Evolutionary conservation across 371 early-diverging fungal species (phyloP), one percentile per base, ranked within the genome.

Genomic region (Mucor indicus): DNA sequence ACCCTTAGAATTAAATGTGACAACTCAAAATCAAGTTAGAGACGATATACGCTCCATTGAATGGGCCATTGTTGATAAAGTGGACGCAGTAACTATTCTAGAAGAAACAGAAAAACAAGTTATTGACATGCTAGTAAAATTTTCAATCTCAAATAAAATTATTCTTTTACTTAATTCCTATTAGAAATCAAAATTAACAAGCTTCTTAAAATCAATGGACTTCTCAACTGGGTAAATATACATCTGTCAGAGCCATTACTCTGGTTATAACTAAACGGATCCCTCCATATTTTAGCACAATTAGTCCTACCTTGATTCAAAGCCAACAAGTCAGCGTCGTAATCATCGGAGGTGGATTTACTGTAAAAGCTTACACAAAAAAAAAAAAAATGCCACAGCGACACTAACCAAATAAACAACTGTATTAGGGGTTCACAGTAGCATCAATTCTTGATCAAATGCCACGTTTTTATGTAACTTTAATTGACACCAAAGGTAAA

Each of bases 401-500:
- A n/a, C 12, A 31, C 15, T 4, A 24, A 37, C 38, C 46, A 35
- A 16, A 19, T 36, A 10, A 36, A 22, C 11, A 36, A 20, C 29
- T 39, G 2, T 33, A 13, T 31, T 44, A 69, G 69, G 69, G 69
- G 37, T 69, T 64, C 27, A 69, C 69, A 3, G 65, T 69, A 12
- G 69, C 62, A 13, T 64, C 65, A 25, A 62, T 69, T 25, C 53
- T 69, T 24, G 69, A 69, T 32, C 62, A 58, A 38, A 69, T 69
- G 69, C 58, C 62, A 46, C 59, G 58, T 47, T 69, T 69, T 35
- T 55, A 69, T 48, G 65, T 69, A 22, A 62, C 61, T 19, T 53
- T 69, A 23, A 64, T 69, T 48, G 69, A 69, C 44, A 64, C 58
- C 27, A 69, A 69, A 62, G 69, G 69, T 69, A 57, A 36, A 48